phyloP scores from a whole-genome alignment of 1,139 yeast genomes.

The Hyphopichia wangnamkhiaoensis region DNA sequence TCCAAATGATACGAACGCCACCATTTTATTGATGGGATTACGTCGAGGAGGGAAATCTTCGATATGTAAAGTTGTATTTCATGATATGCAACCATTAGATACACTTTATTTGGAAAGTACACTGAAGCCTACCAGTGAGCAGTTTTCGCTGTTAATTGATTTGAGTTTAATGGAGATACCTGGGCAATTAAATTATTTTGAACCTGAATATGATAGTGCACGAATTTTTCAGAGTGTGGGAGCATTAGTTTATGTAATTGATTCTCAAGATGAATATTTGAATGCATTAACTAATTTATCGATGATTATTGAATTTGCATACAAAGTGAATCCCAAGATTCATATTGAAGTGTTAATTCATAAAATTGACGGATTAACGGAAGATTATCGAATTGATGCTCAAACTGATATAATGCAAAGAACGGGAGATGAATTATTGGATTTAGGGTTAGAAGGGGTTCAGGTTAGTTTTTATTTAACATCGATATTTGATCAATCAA shows the following conservation, averaged over 20 bases:
- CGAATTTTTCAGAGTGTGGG: conserved; percentile 80
- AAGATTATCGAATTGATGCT: conserved; percentile 90
- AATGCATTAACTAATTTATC: conserved; percentile 88
- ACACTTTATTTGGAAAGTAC: conserved; percentile 90
- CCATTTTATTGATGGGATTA: conserved; percentile 82
- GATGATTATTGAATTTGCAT: conserved; percentile 85
- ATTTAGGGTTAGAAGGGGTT: conserved; percentile 87
- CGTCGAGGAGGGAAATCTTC: conserved; percentile 84
- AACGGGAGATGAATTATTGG: conserved; percentile 88
- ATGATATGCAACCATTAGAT: conserved; percentile 94
- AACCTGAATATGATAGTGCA: conserved; percentile 79
- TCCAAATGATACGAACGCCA: conserved; percentile 59
- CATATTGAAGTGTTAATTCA: conserved; percentile 92
- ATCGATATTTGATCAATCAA: conserved; percentile 91
- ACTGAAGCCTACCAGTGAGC: conserved; percentile 81
- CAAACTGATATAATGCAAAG: conserved; percentile 96
- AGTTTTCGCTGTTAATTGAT: conserved; percentile 76
- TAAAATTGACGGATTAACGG: conserved; percentile 92
- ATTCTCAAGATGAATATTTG: conserved; percentile 91
- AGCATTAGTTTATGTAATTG: conserved; percentile 93
- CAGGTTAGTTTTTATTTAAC: conserved; percentile 90
- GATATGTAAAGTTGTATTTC: conserved; percentile 91
- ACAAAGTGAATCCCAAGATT: conserved; percentile 79
- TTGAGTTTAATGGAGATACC: conserved; percentile 95
- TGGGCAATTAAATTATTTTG: conserved; percentile 88